Evolutionary conservation across 495 filamentous ascomycete genomes (phyloP), one percentile per base, ranked within the genome.

Genomic region (Bombardia bombarda): DNA sequence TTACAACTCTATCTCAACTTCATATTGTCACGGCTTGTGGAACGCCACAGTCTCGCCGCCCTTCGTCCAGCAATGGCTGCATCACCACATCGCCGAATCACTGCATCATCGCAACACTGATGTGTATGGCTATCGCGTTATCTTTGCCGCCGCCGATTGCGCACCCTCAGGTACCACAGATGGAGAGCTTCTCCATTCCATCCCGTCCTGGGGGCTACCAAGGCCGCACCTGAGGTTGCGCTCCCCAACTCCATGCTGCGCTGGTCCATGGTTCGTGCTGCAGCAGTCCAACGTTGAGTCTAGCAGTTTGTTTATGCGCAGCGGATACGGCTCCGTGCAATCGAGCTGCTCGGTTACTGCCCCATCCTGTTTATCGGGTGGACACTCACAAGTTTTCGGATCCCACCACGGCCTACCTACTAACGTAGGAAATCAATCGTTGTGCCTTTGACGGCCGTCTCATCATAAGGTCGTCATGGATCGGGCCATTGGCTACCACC

Each of bases 1-100:
- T 37, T 16, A 19, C 38, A 51, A 51, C 49, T 51, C 39, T 47
- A 51, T 38, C 38, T 51, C 40, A 34, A 51, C 49, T 33, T 45
- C 43, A 45, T 43, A 32, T 25, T 38, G 16, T 22, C 35, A n/a
- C 24, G 13, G 2, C 9, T 7, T 25, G 28, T 17, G 5, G 18
- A 18, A 18, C 22, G 20, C 14, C 20, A 14, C 40, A 34, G 26
- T 43, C 17, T 30, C 3, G 12, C 26, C 16, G 14, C 32, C 7
- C 32, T 6, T 12, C 16, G 14, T 33, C 25, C 25, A 28, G 6
- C 12, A 10, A 6, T 33, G 32, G 8, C n/a, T 33, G 7, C 32
- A n/a, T 33, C 14, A 33, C 32, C 8, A 5, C 16, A 33, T 33
- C 32, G n/a, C n/a, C n/a, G n/a, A n/a, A n/a, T n/a, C n/a, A n/a